Conservation (phyloP, 2,329 filamentous ascomycete genomes). For the Aspergillus luchuensis region DNA sequence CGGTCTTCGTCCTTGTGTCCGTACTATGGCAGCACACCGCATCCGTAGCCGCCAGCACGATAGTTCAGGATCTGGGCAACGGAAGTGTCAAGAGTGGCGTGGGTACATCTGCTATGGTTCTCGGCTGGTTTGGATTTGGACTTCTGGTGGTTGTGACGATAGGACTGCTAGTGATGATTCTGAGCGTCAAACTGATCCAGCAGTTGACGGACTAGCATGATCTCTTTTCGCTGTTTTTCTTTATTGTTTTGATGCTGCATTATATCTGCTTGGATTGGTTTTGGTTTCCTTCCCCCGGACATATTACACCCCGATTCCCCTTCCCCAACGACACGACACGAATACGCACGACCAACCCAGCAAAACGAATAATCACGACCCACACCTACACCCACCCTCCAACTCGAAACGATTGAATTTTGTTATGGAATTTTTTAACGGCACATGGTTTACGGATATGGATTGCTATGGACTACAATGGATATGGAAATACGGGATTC, state of each 20-base stretch:
- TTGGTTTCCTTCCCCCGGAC: slow-evolving; percentile 8
- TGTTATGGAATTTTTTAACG: not conserved
- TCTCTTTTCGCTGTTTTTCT: not conserved
- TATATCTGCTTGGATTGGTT: slow-evolving; percentile 1
- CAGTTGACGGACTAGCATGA: slow-evolving; percentile 52
- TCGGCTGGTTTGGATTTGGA: slow-evolving; percentile 97
- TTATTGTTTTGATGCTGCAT: not conserved
- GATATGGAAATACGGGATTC: slow-evolving; percentile 3
- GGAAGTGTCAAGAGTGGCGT: slow-evolving; percentile 84
- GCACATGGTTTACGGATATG: not conserved
- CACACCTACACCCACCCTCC: not conserved
- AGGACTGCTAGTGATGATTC: slow-evolving; percentile 90
- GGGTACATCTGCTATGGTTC: slow-evolving; percentile 91
- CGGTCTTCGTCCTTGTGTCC: slow-evolving; percentile 66
- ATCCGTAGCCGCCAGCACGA: slow-evolving; percentile 89
- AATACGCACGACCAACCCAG: slow-evolving; percentile 19
- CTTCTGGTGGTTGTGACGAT: slow-evolving; percentile 94
- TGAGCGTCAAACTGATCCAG: slow-evolving; percentile 81
- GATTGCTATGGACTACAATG: not conserved
- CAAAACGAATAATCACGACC: slow-evolving; percentile 18
- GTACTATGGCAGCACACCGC: slow-evolving; percentile 76
- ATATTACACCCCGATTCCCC: not conserved
- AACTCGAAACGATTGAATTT: not conserved
- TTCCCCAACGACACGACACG: slow-evolving; percentile 10
- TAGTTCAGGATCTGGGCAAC: slow-evolving; percentile 90